Conservation (phyloP, 2,329 filamentous ascomycete species). For the Fusarium chaquense region DNA sequence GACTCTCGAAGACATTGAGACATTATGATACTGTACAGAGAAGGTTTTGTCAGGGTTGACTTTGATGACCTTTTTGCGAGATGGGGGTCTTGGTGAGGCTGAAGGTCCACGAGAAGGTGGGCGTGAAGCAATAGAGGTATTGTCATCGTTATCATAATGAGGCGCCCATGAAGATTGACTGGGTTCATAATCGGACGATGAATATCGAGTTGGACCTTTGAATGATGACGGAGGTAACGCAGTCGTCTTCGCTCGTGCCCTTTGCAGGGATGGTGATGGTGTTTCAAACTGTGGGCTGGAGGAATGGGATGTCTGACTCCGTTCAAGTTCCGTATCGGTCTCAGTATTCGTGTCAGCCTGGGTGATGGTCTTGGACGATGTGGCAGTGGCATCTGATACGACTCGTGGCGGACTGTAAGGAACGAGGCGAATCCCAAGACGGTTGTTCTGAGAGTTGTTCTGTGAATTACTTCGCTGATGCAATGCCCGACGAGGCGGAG, state of each 20-base stretch:
- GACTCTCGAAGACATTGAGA: constrained; percentile 47
- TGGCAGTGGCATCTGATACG: constrained; percentile 49
- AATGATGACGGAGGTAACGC: constrained; percentile 39
- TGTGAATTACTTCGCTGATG: constrained; percentile 48
- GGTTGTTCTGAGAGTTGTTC: constrained; percentile 49
- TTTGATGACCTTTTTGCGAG: constrained; percentile 58
- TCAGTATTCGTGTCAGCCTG: constrained; percentile 43
- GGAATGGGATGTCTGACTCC: constrained; percentile 32
- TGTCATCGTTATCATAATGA: constrained; percentile 38
- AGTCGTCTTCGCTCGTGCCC: constrained; percentile 33
- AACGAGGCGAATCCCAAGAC: constrained; percentile 54
- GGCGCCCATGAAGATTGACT: constrained; percentile 40
- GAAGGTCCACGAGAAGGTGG: constrained; percentile 39
- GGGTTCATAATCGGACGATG: constrained; percentile 35
- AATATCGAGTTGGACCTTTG: constrained; percentile 30
- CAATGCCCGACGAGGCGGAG: constrained; percentile 47
- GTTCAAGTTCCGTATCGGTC: constrained; percentile 37
- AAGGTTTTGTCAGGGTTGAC: constrained; percentile 71
- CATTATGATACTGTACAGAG: constrained; percentile 59
- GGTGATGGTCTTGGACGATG: constrained; percentile 43
- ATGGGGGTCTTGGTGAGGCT: constrained; percentile 47
- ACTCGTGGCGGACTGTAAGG: constrained; percentile 56
- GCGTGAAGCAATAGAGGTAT: constrained; percentile 35
- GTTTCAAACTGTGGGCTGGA: constrained; percentile 43
- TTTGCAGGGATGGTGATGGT: constrained; percentile 42